Percentiles rank a stretch among this genome's conserved stretches.
Evolutionary conservation across 345 rosid species (phyloP).

Genomic region (Rhodamnia rubescens): DNA sequence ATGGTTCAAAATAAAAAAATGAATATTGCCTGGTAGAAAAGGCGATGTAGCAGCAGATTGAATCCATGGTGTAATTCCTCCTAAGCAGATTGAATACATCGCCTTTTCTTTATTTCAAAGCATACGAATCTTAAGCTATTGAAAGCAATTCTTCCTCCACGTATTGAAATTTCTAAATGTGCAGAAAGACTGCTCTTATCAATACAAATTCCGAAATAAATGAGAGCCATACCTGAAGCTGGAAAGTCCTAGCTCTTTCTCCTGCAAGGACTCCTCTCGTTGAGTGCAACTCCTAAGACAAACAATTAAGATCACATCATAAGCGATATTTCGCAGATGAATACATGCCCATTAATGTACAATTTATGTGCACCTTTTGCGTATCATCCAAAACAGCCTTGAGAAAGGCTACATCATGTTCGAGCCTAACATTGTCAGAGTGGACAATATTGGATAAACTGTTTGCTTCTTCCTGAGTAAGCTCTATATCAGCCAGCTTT

Average conservation of each 20-base stretch:
- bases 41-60: too few relatives aligned
- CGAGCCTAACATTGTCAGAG: slow-evolving; percentile 91
- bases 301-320: neutral
- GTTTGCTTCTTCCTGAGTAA: slow-evolving; percentile 86
- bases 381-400: slow-evolving; percentile 94
- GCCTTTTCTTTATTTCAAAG: neutral
- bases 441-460: slow-evolving; percentile 81
- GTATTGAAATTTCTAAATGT: neutral
- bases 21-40: too few relatives aligned
- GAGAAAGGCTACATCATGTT: slow-evolving; percentile 93
- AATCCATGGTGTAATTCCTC: too few relatives aligned
- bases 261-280: slow-evolving; percentile 92
- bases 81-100: too few relatives aligned
- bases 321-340: neutral
- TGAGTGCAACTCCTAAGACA: slow-evolving; percentile 72
- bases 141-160: neutral
- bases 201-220: neutral
- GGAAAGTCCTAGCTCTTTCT: slow-evolving; percentile 94
- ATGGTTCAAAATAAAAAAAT: too few relatives aligned
- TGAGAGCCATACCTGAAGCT: slow-evolving; percentile 51
- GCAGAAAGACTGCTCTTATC: neutral
- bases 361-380: slow-evolving; percentile 48
- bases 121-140: neutral
- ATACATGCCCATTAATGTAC: neutral
- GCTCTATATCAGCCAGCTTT: slow-evolving; percentile 63